A percentile compares a stretch with the other conserved stretches of the same genome.
phyloP scores from a whole-genome alignment of 768 basidiomycete species.

The Tulasnella sp. region DNA sequence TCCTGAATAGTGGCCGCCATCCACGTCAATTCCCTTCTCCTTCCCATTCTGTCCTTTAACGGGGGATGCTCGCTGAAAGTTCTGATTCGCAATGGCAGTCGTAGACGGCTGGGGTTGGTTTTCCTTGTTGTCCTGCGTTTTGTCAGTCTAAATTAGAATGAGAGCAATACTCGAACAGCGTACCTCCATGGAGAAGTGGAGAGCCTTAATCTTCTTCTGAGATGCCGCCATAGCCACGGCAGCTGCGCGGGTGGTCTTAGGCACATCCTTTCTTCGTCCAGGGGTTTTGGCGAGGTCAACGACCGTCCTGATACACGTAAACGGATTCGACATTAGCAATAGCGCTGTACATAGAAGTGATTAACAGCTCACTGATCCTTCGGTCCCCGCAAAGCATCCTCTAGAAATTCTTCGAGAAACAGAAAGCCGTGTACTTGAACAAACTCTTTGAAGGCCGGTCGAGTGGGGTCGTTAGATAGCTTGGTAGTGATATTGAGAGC shows the following conservation, averaged over 20 bases:
- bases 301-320: constrained; percentile 40
- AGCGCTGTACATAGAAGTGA: neutral
- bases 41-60: too few relatives aligned
- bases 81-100: too few relatives aligned
- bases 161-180: neutral
- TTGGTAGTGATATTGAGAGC: constrained; percentile 51
- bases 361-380: constrained; percentile 47
- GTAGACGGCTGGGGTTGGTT: too few relatives aligned
- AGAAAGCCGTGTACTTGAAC: constrained; percentile 65
- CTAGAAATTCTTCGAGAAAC: constrained; percentile 70
- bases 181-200: neutral
- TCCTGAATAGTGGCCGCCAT: too few relatives aligned
- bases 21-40: too few relatives aligned
- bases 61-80: too few relatives aligned
- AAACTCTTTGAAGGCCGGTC: constrained; percentile 59
- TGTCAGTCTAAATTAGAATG: neutral
- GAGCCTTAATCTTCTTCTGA: constrained; percentile 11
- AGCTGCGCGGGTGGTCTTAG: constrained; percentile 24
- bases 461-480: constrained; percentile 64
- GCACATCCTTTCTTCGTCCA: constrained; percentile 52
- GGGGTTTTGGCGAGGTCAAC: constrained; percentile 80
- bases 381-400: constrained; percentile 53
- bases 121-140: constrained; percentile 12
- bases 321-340: neutral
- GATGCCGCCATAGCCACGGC: constrained; percentile 10